These are phyloP conservation scores for Penicillium sumatraense DNA, from an alignment of 2,329 filamentous ascomycete species.

Conservation along the genomic window DNA sequence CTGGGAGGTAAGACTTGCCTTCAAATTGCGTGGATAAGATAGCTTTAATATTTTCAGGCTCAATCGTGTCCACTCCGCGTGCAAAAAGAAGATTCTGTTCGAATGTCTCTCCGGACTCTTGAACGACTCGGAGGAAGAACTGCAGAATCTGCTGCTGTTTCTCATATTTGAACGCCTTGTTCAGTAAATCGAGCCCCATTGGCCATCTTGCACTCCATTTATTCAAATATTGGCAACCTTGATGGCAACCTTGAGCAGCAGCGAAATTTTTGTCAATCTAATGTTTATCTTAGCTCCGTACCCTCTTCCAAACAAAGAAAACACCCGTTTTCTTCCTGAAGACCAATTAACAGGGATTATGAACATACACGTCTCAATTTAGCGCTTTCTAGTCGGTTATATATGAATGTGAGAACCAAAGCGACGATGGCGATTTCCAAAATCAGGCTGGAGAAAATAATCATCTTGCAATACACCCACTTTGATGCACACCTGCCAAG, in stretches of 20 bases:
- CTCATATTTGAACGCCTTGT: background rate
- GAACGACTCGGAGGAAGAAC: background rate
- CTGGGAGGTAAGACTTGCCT: background rate
- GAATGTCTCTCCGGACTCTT: background rate
- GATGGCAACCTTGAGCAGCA: background rate
- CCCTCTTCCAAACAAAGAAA: no score
- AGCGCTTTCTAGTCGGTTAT: background rate
- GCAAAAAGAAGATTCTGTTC: background rate
- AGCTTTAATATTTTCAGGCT: background rate
- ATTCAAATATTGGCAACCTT: no score
- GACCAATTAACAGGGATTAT: background rate
- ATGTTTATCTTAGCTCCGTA: background rate
- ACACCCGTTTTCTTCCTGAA: no score
- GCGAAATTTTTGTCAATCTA: background rate
- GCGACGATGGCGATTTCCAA: background rate
- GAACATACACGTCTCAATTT: background rate
- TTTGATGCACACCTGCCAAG: no score
- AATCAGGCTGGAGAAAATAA: background rate
- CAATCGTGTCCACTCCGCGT: background rate
- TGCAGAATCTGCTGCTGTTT: background rate
- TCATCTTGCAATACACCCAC: background rate
- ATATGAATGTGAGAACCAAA: background rate
- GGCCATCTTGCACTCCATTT: background rate
- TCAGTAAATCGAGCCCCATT: background rate
- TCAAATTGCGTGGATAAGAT: background rate